A percentile compares a stretch with the other conserved stretches of the same genome.
phyloP scores from a whole-genome alignment of 1,139 yeast species.

The Pichiaceae sp. region DNA sequence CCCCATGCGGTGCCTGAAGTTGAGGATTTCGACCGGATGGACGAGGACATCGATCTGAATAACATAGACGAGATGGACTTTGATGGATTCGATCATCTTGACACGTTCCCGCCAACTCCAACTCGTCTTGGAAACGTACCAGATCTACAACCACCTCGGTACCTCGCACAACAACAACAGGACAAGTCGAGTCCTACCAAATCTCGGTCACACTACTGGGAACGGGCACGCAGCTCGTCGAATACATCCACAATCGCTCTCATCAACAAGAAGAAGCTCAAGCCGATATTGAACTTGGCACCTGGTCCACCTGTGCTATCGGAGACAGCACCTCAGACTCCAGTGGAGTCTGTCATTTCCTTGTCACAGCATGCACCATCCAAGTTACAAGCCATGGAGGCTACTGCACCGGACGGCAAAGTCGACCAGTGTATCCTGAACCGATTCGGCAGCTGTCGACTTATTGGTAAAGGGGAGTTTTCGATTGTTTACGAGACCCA shows the following conservation, averaged over 20 bases:
- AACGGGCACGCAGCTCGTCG: constrained; percentile 8
- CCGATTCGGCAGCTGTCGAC: constrained; percentile 61
- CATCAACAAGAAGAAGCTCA: not conserved
- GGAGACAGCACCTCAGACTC: constrained; percentile 20
- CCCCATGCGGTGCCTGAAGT: constrained; percentile 1
- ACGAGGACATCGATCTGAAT: constrained; percentile 19
- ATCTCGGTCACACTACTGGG: constrained; percentile 9
- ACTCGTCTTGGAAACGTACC: constrained; percentile 11
- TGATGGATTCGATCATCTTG: constrained; percentile 16
- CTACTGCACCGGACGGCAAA: constrained; percentile 1
- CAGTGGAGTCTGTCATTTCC: constrained; percentile 15
- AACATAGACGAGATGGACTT: constrained; percentile 17
- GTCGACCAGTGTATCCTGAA: constrained; percentile 55
- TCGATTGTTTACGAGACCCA: constrained; percentile 77
- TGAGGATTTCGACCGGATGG: constrained; percentile 1
- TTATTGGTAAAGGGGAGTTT: constrained; percentile 82
- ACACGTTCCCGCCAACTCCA: constrained; percentile 24
- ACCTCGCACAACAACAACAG: not conserved
- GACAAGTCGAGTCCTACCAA: constrained; percentile 2
- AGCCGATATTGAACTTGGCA: not conserved
- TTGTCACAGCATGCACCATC: constrained; percentile 5
- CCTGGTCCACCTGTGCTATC: constrained; percentile 5
- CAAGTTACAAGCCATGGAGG: constrained; percentile 3
- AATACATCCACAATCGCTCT: not conserved
- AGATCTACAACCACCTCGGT: not conserved